Conservation (phyloP, 2,329 filamentous ascomycete genomes). For the Phoma sp. region DNA sequence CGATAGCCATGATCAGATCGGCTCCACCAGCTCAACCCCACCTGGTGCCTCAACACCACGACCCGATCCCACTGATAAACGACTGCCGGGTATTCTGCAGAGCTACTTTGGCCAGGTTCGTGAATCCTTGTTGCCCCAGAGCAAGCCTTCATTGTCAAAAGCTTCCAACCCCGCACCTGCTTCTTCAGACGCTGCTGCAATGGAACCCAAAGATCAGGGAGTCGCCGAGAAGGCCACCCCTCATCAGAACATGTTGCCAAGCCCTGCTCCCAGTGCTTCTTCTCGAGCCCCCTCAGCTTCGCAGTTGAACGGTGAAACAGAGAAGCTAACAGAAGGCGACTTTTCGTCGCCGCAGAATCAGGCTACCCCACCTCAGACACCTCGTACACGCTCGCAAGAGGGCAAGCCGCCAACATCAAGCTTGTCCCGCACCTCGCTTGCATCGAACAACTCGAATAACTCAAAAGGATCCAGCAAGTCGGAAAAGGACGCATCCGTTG, state of each 20-base stretch:
- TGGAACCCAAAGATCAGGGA: constrained; percentile 31
- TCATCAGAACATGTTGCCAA: constrained; percentile 61
- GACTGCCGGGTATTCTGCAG: constrained; percentile 90
- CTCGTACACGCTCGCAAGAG: constrained; percentile 79
- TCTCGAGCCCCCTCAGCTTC: constrained; percentile 58
- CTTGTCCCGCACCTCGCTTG: constrained; percentile 58
- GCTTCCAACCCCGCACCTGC: constrained; percentile 47
- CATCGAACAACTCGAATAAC: constrained; percentile 50
- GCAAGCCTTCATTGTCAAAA: constrained; percentile 46
- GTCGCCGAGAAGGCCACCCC: constrained; percentile 16
- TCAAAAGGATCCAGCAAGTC: constrained; percentile 29
- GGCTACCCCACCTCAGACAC: constrained; percentile 91
- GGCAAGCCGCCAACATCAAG: constrained; percentile 51
- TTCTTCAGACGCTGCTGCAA: constrained; percentile 13
- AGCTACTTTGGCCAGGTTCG: constrained; percentile 99
- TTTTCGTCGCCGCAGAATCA: constrained; percentile 68
- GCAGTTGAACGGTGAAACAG: constrained; percentile 71
- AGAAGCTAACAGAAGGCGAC: constrained; percentile 86
- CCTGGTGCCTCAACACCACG: constrained; percentile 92
- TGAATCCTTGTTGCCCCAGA: constrained; percentile 63
- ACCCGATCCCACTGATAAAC: constrained; percentile 92
- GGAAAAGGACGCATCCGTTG: constrained; percentile 61
- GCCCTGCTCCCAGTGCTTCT: constrained; percentile 55
- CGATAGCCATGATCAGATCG: constrained; percentile 76
- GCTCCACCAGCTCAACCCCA: constrained; percentile 80